Evolutionary conservation across 306 rosid species (phyloP).

Genomic region (Pyrus pyrifolia): DNA sequence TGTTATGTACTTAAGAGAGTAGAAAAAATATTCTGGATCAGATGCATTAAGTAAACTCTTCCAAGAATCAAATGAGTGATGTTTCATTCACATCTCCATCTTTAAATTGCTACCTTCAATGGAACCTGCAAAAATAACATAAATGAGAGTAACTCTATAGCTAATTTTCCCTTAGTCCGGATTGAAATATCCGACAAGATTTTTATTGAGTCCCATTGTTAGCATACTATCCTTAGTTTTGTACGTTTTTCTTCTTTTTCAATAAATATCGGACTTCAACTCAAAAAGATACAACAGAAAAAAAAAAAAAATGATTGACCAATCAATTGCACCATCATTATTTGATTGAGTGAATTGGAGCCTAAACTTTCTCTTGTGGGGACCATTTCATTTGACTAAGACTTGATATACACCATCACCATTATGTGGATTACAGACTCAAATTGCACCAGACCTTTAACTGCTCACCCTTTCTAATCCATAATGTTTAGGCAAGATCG

Average conservation of each 20-base stretch:
- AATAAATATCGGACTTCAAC: no score
- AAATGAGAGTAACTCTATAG: neutral
- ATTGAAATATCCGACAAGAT: no score
- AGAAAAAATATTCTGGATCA: slow-evolving; percentile 34
- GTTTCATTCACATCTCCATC: slow-evolving; percentile 62
- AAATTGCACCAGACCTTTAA: slow-evolving; percentile 17
- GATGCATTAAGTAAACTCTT: slow-evolving; percentile 30
- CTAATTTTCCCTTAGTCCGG: neutral
- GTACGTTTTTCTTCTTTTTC: no score
- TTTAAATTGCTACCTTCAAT: slow-evolving; percentile 56
- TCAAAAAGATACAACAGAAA: neutral
- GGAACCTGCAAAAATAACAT: slow-evolving; percentile 36
- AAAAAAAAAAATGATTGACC: neutral
- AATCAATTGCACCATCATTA: slow-evolving; percentile 4
- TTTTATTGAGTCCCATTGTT: no score
- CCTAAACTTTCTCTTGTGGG: neutral
- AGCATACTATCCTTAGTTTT: no score
- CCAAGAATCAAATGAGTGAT: slow-evolving; percentile 30
- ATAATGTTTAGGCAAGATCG: slow-evolving; percentile 7
- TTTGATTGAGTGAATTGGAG: slow-evolving; percentile 5
- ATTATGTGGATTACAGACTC: slow-evolving; percentile 23
- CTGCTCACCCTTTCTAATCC: neutral
- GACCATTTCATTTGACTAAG: slow-evolving; percentile 5
- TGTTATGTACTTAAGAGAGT: slow-evolving; percentile 41
- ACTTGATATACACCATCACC: neutral